These are phyloP conservation scores for Hansenula anomala DNA, from an alignment of 1,139 yeast genomes.

Conservation along the genomic window DNA sequence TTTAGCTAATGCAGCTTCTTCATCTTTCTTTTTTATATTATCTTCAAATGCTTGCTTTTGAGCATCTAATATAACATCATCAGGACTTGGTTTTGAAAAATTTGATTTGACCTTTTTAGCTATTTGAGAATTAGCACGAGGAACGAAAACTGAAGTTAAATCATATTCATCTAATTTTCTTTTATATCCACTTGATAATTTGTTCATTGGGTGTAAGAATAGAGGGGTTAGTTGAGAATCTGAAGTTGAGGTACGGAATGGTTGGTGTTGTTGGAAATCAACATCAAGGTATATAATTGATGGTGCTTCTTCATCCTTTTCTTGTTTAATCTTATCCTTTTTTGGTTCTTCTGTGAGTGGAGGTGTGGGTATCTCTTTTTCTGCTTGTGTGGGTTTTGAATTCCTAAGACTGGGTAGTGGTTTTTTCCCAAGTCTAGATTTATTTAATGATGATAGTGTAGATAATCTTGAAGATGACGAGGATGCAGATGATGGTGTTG, in stretches of 20 bases:
- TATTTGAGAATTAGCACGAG: slow-evolving; percentile 40
- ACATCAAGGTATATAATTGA: slow-evolving; percentile 9
- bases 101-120: slow-evolving; percentile 45
- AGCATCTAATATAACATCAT: slow-evolving; percentile 62
- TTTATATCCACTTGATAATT: slow-evolving; percentile 6
- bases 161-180: slow-evolving; percentile 26
- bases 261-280: slow-evolving; percentile 8
- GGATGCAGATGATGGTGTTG: not conserved
- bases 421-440: not conserved
- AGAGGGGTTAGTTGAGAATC: not conserved
- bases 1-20: slow-evolving; percentile 14
- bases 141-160: slow-evolving; percentile 32
- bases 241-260: slow-evolving; percentile 5
- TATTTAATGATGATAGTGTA: not conserved
- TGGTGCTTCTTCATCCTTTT: slow-evolving; percentile 4
- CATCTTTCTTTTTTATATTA: slow-evolving; percentile 27
- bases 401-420: not conserved
- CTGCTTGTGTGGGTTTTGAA: not conserved
- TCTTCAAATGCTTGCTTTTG: slow-evolving; percentile 50
- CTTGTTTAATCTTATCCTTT: not conserved
- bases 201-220: slow-evolving; percentile 6
- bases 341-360: not conserved
- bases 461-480: not conserved
- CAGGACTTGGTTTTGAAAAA: slow-evolving; percentile 77
- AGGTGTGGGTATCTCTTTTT: not conserved